phyloP scores from a whole-genome alignment of 768 basidiomycete genomes.

The Chalciporus piperatus region DNA sequence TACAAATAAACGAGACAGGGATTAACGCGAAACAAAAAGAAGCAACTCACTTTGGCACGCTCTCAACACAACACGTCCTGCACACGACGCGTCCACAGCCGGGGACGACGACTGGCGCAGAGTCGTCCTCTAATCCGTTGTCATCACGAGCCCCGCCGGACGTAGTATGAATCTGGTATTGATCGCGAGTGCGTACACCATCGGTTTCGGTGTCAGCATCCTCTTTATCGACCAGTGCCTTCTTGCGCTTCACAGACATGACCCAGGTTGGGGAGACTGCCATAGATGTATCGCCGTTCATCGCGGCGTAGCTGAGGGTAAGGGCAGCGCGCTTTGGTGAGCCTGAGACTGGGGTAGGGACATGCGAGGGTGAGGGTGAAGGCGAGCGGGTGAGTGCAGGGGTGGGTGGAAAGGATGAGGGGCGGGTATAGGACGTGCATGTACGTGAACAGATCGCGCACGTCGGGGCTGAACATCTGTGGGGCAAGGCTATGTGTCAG shows the following conservation, averaged over 20 bases:
- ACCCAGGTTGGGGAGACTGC: neutral
- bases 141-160: neutral
- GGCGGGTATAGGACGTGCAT: slow-evolving; percentile 33
- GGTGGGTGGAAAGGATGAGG: slow-evolving; percentile 35
- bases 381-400: slow-evolving; percentile 36
- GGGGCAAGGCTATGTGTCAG: slow-evolving; percentile 4
- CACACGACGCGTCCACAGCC: slow-evolving; percentile 38
- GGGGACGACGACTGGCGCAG: slow-evolving; percentile 16
- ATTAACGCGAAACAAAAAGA: neutral
- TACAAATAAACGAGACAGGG: neutral
- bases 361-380: slow-evolving; percentile 19
- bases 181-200: neutral
- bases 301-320: slow-evolving; percentile 18
- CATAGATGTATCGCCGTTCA: slow-evolving; percentile 18
- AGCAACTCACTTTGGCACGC: slow-evolving; percentile 32
- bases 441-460: slow-evolving; percentile 38
- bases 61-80: slow-evolving; percentile 36
- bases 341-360: slow-evolving; percentile 6
- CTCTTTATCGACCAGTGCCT: slow-evolving; percentile 23
- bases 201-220: slow-evolving; percentile 6
- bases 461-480: slow-evolving; percentile 34
- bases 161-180: neutral
- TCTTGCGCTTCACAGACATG: slow-evolving; percentile 26
- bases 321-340: slow-evolving; percentile 31
- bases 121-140: slow-evolving; percentile 1